Evolutionary conservation across 371 early-diverging fungal species (phyloP).

Genomic region (Circinella minor): DNA sequence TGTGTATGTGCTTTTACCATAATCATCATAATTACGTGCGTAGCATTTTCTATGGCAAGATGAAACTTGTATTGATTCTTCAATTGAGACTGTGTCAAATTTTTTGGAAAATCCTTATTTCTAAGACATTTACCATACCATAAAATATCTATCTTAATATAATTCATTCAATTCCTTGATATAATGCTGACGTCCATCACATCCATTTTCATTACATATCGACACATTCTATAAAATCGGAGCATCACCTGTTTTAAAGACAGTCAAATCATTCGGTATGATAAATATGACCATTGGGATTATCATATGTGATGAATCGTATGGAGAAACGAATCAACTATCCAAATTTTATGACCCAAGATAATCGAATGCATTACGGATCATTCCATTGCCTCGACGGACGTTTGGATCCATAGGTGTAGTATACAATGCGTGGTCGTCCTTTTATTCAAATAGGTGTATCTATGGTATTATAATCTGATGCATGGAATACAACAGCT

Average conservation of each 20-base stretch:
- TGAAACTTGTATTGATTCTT: constrained; percentile 47
- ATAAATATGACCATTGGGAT: constrained; percentile 31
- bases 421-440: constrained; percentile 43
- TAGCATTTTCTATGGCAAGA: constrained; percentile 42
- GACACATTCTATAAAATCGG: constrained; percentile 48
- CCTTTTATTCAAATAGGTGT: neutral
- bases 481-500: constrained; percentile 40
- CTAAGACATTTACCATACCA: constrained; percentile 36
- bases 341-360: constrained; percentile 43
- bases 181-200: constrained; percentile 41
- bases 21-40: constrained; percentile 41
- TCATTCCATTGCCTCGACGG: constrained; percentile 20
- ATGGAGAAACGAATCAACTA: constrained; percentile 36
- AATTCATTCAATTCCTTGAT: constrained; percentile 42
- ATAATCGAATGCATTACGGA: constrained; percentile 36
- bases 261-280: constrained; percentile 33
- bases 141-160: constrained; percentile 40
- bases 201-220: constrained; percentile 40
- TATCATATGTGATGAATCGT: constrained; percentile 35
- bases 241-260: constrained; percentile 26
- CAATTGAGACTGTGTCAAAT: constrained; percentile 26
- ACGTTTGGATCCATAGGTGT: constrained; percentile 35
- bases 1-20: constrained; percentile 28
- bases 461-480: constrained; percentile 26
- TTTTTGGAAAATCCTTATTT: constrained; percentile 36